phyloP scores from a whole-genome alignment of 139 green algal species.

The Tetradesmus obliquus region DNA sequence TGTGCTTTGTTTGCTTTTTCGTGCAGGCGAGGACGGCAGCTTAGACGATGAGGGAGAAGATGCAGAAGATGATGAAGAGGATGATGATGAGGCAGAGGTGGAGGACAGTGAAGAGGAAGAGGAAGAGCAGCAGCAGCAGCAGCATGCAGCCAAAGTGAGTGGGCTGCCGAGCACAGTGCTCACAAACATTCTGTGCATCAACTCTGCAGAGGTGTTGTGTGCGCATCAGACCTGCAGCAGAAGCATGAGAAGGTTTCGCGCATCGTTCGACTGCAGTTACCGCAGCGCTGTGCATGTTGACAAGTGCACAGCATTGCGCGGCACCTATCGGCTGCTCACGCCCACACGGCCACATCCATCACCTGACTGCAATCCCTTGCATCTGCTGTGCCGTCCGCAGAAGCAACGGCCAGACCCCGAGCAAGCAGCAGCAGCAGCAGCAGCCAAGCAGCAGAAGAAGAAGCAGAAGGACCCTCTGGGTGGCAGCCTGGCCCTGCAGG shows the following conservation, averaged over 20 bases:
- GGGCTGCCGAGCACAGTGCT: background rate
- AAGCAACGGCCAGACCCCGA: conserved; percentile 22
- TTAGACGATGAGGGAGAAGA: background rate
- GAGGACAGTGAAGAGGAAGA: conserved; percentile 8
- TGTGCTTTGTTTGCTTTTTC: background rate
- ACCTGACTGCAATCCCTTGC: background rate
- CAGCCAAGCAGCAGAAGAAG: background rate
- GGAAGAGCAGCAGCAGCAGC: conserved; percentile 19
- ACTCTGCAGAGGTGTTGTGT: background rate
- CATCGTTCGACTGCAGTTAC: no score
- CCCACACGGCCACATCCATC: background rate
- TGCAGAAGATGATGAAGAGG: conserved; percentile 1
- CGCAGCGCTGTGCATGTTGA: no score
- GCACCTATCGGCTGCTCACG: no score
- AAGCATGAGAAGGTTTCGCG: background rate
- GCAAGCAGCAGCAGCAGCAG: background rate
- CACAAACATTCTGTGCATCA: background rate
- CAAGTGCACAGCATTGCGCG: no score
- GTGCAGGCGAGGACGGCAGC: background rate
- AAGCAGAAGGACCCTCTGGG: conserved; percentile 14
- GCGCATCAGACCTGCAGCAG: background rate
- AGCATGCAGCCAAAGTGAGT: conserved; percentile 7
- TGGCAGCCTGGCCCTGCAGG: conserved; percentile 1
- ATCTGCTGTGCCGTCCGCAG: background rate
- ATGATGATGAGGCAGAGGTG: conserved; percentile 1